Evolutionary conservation across 2,329 filamentous ascomycete species (phyloP), one percentile per base, ranked within the genome.

Genomic region (Fusarium drepaniforme): DNA sequence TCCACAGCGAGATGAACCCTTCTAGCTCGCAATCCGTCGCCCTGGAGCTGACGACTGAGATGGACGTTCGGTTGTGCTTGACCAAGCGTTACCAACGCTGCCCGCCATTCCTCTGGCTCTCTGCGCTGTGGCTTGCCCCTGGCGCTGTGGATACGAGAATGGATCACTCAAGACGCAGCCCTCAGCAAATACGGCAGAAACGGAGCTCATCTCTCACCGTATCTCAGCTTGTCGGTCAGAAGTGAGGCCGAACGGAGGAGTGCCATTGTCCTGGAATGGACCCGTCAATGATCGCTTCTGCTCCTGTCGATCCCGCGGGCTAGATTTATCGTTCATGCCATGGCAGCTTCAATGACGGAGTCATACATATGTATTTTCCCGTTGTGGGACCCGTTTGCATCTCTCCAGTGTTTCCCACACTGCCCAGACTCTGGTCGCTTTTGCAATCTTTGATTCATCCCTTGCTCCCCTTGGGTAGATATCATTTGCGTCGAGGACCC

Each of bases 261-360:
- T 68, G 30, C 37, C 51, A 46, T n/a, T 58, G 13, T 30, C 40
- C 58, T 64, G 73, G 67, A 73, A 73, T 76, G 70, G 62, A 42
- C 37, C 38, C 56, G 25, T 73, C 42, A 42, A 57, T 70, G 68
- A 73, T 74, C 74, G 66, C 51, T 46, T 44, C 59, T 68, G 23
- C 74, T 78, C 75, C 74, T 78, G 76, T 75, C 68, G 76, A 78
- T 78, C 76, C 67, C 33, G 37, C 38, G n/a, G 67, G 67, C 51
- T 53, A 70, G 66, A 70, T 73, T 65, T 61, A 44, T 59, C 59
- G 35, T 63, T 51, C 63, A 62, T 70, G 51, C 60, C 37, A 64
- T 62, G 42, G 46, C 44, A 57, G 21, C 23, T 42, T 70, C n/a
- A 38, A 70, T 67, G 65, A 74, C 66, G 51, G 49, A 66, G 42